Evolutionary conservation across 2,329 filamentous ascomycete genomes (phyloP), one percentile per base, ranked within the genome.

Genomic region (Apiospora sp.): DNA sequence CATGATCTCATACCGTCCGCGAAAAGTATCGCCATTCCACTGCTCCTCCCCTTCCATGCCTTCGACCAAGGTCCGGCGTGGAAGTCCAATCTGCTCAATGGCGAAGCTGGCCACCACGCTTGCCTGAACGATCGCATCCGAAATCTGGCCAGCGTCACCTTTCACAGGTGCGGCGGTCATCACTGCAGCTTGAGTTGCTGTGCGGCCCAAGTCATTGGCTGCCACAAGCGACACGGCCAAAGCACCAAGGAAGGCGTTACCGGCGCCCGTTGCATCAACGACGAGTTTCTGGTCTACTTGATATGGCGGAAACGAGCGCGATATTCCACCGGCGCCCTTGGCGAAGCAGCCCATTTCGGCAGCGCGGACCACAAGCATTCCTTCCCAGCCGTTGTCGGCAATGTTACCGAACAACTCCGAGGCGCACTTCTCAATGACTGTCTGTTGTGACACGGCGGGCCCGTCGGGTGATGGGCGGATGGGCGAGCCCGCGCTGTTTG

Each of bases 171-270:
- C 54, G 7, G 27, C 54, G 19, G 14, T 16, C 14, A 14, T 24
- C 14, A 10, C 19, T 1, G 4, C 54, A 6, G 16, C 13, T 5
- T 51, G 49, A 27, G 49, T 27, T 27, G 49, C 24, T 27, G n/a
- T 22, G 10, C n/a, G 49, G 12, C n/a, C 49, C n/a, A 8, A 14
- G 8, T 6, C n/a, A 8, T 61, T 34, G 14, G 27, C 54, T 4
- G 14, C 14, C 27, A 5, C 58, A 1, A 80, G 78, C 5, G 79
- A 78, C 19, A 80, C 71, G 4, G 77, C 74, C 69, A 79, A 79
- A 0, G 79, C 81, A 10, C 81, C 81, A 4, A 83, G 74, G 61
- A 83, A 83, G 0, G 81, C 77, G 71, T 83, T 83, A 3, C 82
- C 81, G 0, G 80, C 82, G 0, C 82, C 81, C 37, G 82, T 83